Evolutionary conservation across 2,329 filamentous ascomycete species (phyloP).

Genomic region (Gremmenia infestans): DNA sequence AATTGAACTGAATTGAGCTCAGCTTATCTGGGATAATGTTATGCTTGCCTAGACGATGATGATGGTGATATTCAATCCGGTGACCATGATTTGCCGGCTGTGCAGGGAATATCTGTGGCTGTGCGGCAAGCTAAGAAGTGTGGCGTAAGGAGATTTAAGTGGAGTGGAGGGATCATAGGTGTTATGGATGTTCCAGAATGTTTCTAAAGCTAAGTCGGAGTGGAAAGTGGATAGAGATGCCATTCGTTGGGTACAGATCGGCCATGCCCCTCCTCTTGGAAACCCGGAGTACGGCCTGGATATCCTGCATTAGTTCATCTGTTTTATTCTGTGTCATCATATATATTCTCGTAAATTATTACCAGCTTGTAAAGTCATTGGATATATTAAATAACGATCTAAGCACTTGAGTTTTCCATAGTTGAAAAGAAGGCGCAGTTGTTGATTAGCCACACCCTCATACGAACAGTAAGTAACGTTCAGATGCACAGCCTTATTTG

Average conservation of each 20-base stretch:
- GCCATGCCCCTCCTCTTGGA: background rate
- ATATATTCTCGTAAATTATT: too few species aligned
- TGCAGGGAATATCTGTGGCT: constrained; percentile 6
- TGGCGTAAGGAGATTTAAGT: background rate
- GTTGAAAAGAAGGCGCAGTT: too few species aligned
- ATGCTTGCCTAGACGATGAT: background rate
- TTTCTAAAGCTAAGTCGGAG: background rate
- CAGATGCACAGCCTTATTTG: background rate
- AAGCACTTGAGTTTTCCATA: too few species aligned
- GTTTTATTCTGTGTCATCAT: background rate
- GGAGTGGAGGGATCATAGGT: background rate
- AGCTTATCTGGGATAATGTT: background rate
- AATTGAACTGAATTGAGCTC: constrained; percentile 1
- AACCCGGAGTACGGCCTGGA: background rate
- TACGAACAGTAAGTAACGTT: too few species aligned
- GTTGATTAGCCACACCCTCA: too few species aligned
- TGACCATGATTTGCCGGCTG: background rate
- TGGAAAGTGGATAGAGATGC: background rate
- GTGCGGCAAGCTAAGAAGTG: background rate
- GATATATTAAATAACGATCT: too few species aligned
- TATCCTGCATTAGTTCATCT: background rate
- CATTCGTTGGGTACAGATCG: background rate
- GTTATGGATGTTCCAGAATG: background rate
- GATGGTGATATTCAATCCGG: constrained; percentile 15
- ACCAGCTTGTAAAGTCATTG: too few species aligned